These are phyloP conservation scores for Cystofilobasidium ferigula DNA, from an alignment of 768 basidiomycete species.

Conservation along the genomic window DNA sequence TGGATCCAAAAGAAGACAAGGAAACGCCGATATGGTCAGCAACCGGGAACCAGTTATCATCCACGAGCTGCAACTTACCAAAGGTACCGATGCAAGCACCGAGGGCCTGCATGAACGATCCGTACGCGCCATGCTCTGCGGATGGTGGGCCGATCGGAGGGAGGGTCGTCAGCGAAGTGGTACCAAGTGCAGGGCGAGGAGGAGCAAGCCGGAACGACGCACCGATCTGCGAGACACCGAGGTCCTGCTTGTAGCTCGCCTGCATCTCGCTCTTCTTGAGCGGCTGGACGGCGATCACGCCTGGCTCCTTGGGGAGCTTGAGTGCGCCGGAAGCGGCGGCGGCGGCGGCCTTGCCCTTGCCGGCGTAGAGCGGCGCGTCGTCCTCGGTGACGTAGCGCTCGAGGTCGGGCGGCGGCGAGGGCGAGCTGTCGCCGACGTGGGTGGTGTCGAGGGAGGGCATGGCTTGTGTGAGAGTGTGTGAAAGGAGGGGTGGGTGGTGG, in stretches of 20 bases:
- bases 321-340: not conserved
- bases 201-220: not conserved
- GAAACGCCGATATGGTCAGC: no score
- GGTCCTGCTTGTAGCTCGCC: slow-evolving; percentile 85
- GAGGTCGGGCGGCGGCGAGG: not conserved
- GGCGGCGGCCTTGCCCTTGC: not conserved
- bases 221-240: slow-evolving; percentile 56
- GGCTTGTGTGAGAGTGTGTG: no score
- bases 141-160: not conserved
- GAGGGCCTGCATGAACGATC: slow-evolving; percentile 55
- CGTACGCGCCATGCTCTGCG: slow-evolving; percentile 64
- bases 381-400: not conserved
- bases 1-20: no score
- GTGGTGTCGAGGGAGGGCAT: not conserved
- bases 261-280: slow-evolving; percentile 48
- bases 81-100: slow-evolving; percentile 55
- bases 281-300: slow-evolving; percentile 70
- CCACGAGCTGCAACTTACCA: no score
- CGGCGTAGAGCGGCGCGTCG: not conserved
- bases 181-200: not conserved
- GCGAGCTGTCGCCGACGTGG: not conserved
- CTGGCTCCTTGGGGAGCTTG: slow-evolving; percentile 26
- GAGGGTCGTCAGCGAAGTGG: not conserved
- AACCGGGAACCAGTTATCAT: no score
- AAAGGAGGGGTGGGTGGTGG: no score